A percentile compares a stretch with the other conserved stretches of the same genome.
phyloP scores from a whole-genome alignment of 768 basidiomycete species.

The Phanerodontia chrysosporium region DNA sequence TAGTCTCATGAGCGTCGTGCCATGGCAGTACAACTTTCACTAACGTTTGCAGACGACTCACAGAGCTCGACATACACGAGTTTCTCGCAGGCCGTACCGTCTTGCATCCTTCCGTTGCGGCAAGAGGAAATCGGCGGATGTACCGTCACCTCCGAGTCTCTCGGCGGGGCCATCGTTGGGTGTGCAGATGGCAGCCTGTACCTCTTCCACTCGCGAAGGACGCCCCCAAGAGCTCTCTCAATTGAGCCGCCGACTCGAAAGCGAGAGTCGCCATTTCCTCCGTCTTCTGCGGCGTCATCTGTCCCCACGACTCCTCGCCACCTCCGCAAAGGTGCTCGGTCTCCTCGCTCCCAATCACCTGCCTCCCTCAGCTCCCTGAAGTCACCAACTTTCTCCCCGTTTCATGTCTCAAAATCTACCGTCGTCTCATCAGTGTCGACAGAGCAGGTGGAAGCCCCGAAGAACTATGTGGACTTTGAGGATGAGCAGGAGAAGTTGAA shows the following conservation, averaged over 20 bases:
- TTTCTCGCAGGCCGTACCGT: slow-evolving; percentile 5
- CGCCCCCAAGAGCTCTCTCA: not conserved
- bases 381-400: slow-evolving; percentile 33
- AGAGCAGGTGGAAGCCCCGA: slow-evolving; percentile 72
- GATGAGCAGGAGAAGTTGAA: slow-evolving; percentile 76
- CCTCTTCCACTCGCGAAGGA: slow-evolving; percentile 21
- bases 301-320: slow-evolving; percentile 17
- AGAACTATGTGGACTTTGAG: slow-evolving; percentile 77
- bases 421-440: slow-evolving; percentile 69
- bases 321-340: slow-evolving; percentile 7
- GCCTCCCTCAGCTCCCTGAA: slow-evolving; percentile 30
- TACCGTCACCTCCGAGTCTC: not conserved
- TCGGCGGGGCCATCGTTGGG: slow-evolving; percentile 28
- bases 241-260: not conserved
- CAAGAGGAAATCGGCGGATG: not conserved
- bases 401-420: slow-evolving; percentile 53
- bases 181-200: slow-evolving; percentile 35
- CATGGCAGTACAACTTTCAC: slow-evolving; percentile 8
- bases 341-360: slow-evolving; percentile 32
- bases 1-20: not conserved
- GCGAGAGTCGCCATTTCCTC: not conserved
- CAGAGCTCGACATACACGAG: not conserved
- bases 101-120: slow-evolving; percentile 3
- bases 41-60: slow-evolving; percentile 5
- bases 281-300: not conserved